These are phyloP conservation scores for Phialophora expanda DNA, from an alignment of 2,329 filamentous ascomycete species.

Conservation along the genomic window DNA sequence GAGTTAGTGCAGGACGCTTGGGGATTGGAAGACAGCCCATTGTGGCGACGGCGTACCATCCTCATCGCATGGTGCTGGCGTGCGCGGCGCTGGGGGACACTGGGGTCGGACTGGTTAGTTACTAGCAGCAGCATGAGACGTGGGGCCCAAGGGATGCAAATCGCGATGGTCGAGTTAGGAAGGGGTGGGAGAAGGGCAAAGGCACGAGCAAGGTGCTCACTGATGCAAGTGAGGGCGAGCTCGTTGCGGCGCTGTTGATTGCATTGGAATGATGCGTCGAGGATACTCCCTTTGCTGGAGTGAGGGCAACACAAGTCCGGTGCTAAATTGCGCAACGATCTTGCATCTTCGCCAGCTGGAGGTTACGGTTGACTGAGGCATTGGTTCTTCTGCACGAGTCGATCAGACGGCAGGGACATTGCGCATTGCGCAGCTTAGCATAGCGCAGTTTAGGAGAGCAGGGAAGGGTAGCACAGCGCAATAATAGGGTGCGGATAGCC, in stretches of 20 bases:
- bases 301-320: background rate
- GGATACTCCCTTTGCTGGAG: background rate
- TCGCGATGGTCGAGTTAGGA: background rate
- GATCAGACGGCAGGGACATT: background rate
- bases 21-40: constrained; percentile 62
- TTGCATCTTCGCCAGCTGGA: background rate
- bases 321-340: background rate
- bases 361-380: background rate
- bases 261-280: background rate
- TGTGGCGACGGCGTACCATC: constrained; percentile 89
- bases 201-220: background rate
- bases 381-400: background rate
- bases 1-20: constrained; percentile 13
- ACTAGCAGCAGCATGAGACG: constrained; percentile 9
- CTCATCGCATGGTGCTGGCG: constrained; percentile 88
- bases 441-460: background rate
- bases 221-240: background rate
- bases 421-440: background rate
- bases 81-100: constrained; percentile 85
- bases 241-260: background rate
- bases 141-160: background rate
- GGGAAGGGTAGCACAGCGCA: background rate
- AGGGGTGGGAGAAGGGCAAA: background rate
- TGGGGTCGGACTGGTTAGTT: constrained; percentile 69
- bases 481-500: background rate